These are phyloP conservation scores for Kodamaea hsintzibuensis DNA, from an alignment of 805 yeast species.

Conservation along the genomic window DNA sequence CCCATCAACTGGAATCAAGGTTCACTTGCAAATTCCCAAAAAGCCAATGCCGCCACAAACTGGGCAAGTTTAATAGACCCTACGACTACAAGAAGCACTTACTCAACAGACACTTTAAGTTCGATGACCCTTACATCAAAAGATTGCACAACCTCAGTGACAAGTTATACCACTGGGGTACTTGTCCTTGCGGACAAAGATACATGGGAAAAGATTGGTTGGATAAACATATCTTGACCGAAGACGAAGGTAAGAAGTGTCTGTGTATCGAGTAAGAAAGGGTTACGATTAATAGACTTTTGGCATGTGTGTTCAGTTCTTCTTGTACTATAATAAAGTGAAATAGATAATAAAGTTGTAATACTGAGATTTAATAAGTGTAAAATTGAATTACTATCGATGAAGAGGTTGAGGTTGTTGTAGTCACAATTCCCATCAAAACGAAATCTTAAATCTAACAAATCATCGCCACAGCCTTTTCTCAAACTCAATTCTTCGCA, in stretches of 20 bases:
- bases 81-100: constrained; percentile 69
- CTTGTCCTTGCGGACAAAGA: constrained; percentile 46
- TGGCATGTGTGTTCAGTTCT: constrained; percentile 3
- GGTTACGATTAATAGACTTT: constrained; percentile 6
- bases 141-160: constrained; percentile 52
- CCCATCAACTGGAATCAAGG: constrained; percentile 57
- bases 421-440: too few species aligned
- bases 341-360: background rate
- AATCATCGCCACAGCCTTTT: too few species aligned
- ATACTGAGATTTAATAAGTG: background rate
- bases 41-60: constrained; percentile 54
- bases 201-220: constrained; percentile 38
- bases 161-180: constrained; percentile 51
- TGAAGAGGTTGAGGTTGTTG: too few species aligned
- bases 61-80: constrained; percentile 65
- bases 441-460: too few species aligned
- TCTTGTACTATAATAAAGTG: background rate
- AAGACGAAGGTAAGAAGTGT: constrained; percentile 19
- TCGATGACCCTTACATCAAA: constrained; percentile 48
- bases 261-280: constrained; percentile 5
- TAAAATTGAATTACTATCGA: too few species aligned
- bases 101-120: constrained; percentile 58
- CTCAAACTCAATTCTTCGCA: too few species aligned
- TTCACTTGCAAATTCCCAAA: constrained; percentile 61
- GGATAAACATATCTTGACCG: constrained; percentile 31